Base-by-base conservation (phyloP, 495 filamentous ascomycete genomes). In the Acidiella bohemica region DNA sequence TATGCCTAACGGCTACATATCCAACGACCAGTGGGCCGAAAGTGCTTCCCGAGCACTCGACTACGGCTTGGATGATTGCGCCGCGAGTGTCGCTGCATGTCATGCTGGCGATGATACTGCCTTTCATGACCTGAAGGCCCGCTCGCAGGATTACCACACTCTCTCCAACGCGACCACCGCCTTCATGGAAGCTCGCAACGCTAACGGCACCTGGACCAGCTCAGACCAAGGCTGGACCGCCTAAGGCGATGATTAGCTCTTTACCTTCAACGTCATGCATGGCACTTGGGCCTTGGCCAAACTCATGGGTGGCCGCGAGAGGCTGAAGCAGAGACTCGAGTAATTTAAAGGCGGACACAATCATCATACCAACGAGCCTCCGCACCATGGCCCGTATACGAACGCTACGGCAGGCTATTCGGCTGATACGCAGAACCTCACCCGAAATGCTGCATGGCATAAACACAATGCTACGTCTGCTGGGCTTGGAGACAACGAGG, bases 211-310 rank as follows among this genome's bases (percentile, higher is more conserved):
- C 31, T 51, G 47, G 47, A 43, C 47, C 4, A 32, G 38, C n/a
- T 23, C 18, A 17, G 43, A 46, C n/a, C 42, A 46, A 41, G 47
- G 47, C 37, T 51, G 47, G 47, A 51, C 42, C 5, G 47, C n/a
- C n/a, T n/a, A 51, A 39, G 47, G 47, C 24, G 47, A 51, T 19
- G 47, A 41, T 12, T 51, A 43, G 47, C 28, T 51, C 11, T 51
- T 46, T 23, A 51, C 47, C 5, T 51, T 51, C 42, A 28, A 46
- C 25, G 47, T 51, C 14, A 46, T 46, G 38, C 47, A 51, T 28
- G 47, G 46, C 29, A 31, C 39, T 5, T 11, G 19, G 6, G 47
- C 42, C 17, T 39, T 51, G 17, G 47, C 47, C 10, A 14, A 21
- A 13, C 21, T 51, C 30, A 44, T 51, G 30, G 47, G 47, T 32